Conservation (phyloP, 2,329 filamentous ascomycete species). For the Colletotrichum spinosum region DNA sequence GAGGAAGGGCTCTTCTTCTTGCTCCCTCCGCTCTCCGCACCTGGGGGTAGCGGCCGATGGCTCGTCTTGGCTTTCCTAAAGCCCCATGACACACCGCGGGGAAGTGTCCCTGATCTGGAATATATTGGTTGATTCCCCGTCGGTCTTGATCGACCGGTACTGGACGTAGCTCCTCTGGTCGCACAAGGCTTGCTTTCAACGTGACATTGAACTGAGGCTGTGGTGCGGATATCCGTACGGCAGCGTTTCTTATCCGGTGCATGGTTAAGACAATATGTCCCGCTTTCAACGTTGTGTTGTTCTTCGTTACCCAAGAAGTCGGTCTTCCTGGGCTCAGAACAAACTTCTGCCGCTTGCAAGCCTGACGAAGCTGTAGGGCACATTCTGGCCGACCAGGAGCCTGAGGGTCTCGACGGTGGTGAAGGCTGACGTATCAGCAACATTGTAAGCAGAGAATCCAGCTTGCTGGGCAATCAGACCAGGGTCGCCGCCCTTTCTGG, state of each 20-base stretch:
- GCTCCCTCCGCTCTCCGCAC: constrained; percentile 25
- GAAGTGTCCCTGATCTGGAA: constrained; percentile 1
- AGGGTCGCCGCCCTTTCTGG: constrained; percentile 75
- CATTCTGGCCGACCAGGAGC: constrained; percentile 85
- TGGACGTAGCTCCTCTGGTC: not conserved
- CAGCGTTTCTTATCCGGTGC: constrained; percentile 1
- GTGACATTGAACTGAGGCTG: constrained; percentile 6
- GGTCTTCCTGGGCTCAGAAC: constrained; percentile 50
- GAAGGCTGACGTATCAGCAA: constrained; percentile 84
- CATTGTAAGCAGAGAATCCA: constrained; percentile 84
- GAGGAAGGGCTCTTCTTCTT: constrained; percentile 15
- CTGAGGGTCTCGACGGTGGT: constrained; percentile 85
- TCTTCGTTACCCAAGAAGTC: not conserved
- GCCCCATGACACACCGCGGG: constrained; percentile 11
- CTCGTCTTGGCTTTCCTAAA: constrained; percentile 22
- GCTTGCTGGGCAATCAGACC: constrained; percentile 76
- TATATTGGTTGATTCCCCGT: constrained; percentile 3
- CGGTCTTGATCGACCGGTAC: not conserved
- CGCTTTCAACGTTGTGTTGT: not conserved
- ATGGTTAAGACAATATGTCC: not conserved
- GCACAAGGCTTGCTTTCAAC: not conserved
- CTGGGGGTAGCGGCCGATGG: constrained; percentile 19
- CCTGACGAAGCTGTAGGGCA: constrained; percentile 87
- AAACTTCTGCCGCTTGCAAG: constrained; percentile 70
- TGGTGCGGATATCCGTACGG: constrained; percentile 2